Evolutionary conservation across 163 green algal species (phyloP).

Genomic region (Coccomyxa subellipsoidea): DNA sequence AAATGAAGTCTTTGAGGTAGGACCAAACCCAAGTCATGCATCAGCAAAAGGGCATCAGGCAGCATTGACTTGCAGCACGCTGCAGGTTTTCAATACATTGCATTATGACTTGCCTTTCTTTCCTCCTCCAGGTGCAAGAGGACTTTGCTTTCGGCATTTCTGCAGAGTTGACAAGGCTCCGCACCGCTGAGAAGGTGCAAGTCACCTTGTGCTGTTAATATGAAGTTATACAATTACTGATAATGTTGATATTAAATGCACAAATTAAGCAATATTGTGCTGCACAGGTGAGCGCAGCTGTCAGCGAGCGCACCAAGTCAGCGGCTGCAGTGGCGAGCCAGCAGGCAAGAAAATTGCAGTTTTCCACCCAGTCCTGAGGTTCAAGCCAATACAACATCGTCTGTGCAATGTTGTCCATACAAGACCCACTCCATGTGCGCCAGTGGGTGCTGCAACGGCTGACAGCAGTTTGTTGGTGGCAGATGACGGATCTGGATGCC

Average conservation of each 20-base stretch:
- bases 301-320: slow-evolving; percentile 14
- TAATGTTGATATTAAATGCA: too few species aligned
- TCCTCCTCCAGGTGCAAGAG: slow-evolving; percentile 20
- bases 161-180: slow-evolving; percentile 13
- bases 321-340: slow-evolving; percentile 11
- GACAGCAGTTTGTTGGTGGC: neutral
- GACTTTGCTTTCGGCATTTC: slow-evolving; percentile 23
- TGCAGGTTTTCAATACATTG: too few species aligned
- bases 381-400: neutral
- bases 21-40: too few species aligned
- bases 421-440: neutral
- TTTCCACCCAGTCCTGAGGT: neutral
- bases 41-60: too few species aligned
- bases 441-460: neutral
- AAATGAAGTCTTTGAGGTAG: slow-evolving; percentile 31
- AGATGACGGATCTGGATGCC: slow-evolving; percentile 21
- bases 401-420: neutral
- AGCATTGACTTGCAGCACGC: too few species aligned
- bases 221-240: too few species aligned
- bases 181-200: slow-evolving; percentile 22
- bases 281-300: slow-evolving; percentile 18
- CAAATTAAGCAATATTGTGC: too few species aligned
- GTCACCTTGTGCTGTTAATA: neutral
- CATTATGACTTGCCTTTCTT: too few species aligned
- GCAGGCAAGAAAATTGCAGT: neutral